Conservation (phyloP, 192 early-diverging fungal genomes). For the Thamnidium elegans region DNA sequence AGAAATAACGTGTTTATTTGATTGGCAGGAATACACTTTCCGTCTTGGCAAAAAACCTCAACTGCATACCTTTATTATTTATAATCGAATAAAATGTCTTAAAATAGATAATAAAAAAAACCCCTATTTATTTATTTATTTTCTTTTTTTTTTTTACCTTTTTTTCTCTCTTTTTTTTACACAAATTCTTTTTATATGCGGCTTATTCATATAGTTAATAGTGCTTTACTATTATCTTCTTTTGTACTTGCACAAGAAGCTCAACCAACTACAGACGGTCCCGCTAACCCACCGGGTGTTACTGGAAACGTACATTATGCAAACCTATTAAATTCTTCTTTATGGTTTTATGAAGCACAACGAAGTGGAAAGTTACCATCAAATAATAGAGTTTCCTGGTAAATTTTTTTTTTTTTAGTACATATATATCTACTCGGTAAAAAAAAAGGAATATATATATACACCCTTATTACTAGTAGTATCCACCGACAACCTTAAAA, state of each 20-base stretch:
- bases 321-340: conserved; percentile 39
- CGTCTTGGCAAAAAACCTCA: too few relatives aligned
- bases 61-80: too few relatives aligned
- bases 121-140: conserved; percentile 1
- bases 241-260: conserved; percentile 14
- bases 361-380: conserved; percentile 47
- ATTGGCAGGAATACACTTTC: not conserved
- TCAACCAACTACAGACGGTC: conserved; percentile 19
- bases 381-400: conserved; percentile 53
- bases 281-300: conserved; percentile 3
- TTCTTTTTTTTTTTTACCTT: not conserved
- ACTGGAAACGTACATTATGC: conserved; percentile 32
- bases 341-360: conserved; percentile 58
- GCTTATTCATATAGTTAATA: not conserved
- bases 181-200: not conserved
- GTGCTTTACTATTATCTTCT: not conserved
- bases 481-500: too few relatives aligned
- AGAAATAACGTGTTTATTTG: conserved; percentile 18
- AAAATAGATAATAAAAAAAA: conserved; percentile 8
- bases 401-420: conserved; percentile 42
- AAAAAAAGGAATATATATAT: conserved; percentile 45
- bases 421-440: conserved; percentile 50
- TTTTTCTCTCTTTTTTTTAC: not conserved
- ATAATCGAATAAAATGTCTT: not conserved
- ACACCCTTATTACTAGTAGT: conserved; percentile 18